Percentiles rank a stretch among this genome's conserved stretches.
Conservation (phyloP, 1,139 yeast genomes). For the Arxiozyma telluris region DNA sequence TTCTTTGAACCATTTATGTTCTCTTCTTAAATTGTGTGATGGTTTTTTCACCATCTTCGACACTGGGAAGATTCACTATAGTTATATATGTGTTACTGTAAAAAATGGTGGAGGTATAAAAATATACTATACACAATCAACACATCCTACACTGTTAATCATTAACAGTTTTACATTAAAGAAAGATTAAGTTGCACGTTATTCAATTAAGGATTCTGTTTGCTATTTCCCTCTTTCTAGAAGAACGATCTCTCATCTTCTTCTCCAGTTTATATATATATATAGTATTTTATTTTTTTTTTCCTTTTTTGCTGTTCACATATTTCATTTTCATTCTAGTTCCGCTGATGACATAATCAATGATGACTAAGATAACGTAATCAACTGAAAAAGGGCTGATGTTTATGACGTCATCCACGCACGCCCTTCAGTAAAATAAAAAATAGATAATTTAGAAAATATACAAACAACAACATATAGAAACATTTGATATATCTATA, state of each 20-base stretch:
- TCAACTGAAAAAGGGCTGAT: neutral
- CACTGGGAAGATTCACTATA: neutral
- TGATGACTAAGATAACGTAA: neutral
- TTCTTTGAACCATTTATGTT: slow-evolving; percentile 28
- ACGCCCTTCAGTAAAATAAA: no score
- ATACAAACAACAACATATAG: no score
- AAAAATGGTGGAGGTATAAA: neutral
- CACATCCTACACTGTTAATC: neutral
- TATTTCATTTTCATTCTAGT: no score
- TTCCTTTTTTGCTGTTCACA: no score
- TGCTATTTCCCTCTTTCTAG: neutral
- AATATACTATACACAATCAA: neutral
- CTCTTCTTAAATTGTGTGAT: slow-evolving; percentile 26
- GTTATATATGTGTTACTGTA: no score
- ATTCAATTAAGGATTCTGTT: no score
- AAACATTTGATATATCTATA: no score
- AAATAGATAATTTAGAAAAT: no score
- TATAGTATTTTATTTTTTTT: no score
- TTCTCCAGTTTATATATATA: no score
- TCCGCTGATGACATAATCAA: neutral
- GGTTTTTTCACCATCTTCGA: slow-evolving; percentile 22
- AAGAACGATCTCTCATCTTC: neutral
- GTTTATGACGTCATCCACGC: neutral
- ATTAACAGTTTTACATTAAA: no score
- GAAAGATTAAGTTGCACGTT: neutral